Base-by-base conservation (phyloP, 2,329 filamentous ascomycete species). In the Trichoderma guizhouense region DNA sequence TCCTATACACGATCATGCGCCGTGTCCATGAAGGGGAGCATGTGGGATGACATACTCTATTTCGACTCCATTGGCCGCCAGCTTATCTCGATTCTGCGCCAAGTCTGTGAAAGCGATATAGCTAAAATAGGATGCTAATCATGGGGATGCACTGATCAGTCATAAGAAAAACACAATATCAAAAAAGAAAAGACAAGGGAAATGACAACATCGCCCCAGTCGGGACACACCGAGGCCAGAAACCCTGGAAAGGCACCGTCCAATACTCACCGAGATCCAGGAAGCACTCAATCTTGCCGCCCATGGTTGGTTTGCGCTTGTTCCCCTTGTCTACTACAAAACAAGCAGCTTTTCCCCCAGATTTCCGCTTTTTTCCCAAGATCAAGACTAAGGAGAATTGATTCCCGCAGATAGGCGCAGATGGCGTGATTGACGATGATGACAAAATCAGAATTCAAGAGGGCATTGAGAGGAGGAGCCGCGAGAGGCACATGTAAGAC, bases 91-190 rank as follows among this genome's bases (percentile, higher is more conserved):
- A 75, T 91, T 90, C 66, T 83, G 84, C 36, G 86, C 82, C 28
- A 94, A 82, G 77, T 93, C 86, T 0, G 84, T 78, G 64, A 92
- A 84, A 24, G 83, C 82, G 18, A 89, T 76, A 75, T 88, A 90
- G 81, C 87, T 89, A 76, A 87, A 90, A 62, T 87, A 81, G 28
- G 92, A 94, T 69, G 90, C 92, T 94, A 53, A 8, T 3, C 24
- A 3, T 34, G 32, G 55, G 11, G 14, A 61, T 39, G 28, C 28
- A 11, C 34, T n/a, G 7, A 3, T n/a, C 36, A 51, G 34, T 39
- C 18, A 58, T 24, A 21, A 18, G 3, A 28, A 51, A 26, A 7
- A n/a, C 12, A 26, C 7, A 26, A n/a, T 4, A 57, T 21, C 15
- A 11, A 71, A n/a, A 3, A 14, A 21, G 24, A 32, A 21, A 24